Conservation (phyloP, 495 filamentous ascomycete species). For the Cercophora samala region DNA sequence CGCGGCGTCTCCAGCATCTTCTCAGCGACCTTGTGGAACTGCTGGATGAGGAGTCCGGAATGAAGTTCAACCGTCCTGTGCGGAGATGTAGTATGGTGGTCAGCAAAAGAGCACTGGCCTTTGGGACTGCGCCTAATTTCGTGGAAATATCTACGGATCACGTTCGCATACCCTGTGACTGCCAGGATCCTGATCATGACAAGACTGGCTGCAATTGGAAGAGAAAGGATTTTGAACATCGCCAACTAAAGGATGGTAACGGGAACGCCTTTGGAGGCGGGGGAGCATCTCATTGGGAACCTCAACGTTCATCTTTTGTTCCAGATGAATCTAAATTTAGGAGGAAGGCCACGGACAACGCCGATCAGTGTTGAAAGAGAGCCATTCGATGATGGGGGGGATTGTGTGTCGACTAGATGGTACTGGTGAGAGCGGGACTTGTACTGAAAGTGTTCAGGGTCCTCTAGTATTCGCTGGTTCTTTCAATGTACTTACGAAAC, state of each 20-base stretch:
- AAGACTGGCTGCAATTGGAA: neutral
- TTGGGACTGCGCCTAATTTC: neutral
- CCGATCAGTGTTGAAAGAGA: neutral
- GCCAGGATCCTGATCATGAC: neutral
- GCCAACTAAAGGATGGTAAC: neutral
- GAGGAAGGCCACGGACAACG: neutral
- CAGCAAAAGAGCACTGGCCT: slow-evolving; percentile 4
- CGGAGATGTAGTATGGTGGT: slow-evolving; percentile 14
- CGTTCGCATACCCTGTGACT: slow-evolving; percentile 12
- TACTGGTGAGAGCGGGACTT: no score
- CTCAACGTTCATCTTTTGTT: neutral
- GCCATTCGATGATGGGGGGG: no score
- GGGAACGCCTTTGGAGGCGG: neutral
- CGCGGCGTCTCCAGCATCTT: slow-evolving; percentile 14
- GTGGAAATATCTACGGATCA: neutral
- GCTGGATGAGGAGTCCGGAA: slow-evolving; percentile 12
- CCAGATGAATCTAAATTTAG: neutral
- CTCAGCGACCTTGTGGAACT: slow-evolving; percentile 11
- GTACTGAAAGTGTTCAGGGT: no score
- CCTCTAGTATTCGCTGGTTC: no score
- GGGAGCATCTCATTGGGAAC: neutral
- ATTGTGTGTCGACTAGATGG: no score
- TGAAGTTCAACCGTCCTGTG: slow-evolving; percentile 15
- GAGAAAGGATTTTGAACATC: neutral
- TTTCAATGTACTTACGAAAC: no score